These are phyloP conservation scores for Eucalyptus rudis DNA, from an alignment of 345 rosid genomes.

Conservation along the genomic window DNA sequence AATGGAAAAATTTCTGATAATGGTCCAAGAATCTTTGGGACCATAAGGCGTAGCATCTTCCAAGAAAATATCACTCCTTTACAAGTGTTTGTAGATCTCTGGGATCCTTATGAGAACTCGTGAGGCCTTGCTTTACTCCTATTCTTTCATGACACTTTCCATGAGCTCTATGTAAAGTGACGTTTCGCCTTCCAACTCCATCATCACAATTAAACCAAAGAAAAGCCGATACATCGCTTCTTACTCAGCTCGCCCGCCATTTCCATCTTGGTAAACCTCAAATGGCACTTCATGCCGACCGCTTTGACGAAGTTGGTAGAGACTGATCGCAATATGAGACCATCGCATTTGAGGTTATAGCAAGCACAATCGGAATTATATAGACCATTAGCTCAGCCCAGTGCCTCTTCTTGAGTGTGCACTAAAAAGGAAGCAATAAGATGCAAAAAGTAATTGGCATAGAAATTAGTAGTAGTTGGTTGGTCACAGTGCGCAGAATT, in stretches of 20 bases:
- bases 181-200: not conserved
- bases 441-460: not conserved
- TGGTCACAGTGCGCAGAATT: not conserved
- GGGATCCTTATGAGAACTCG: not conserved
- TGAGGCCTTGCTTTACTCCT: not conserved
- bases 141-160: not conserved
- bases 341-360: not conserved
- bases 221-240: not conserved
- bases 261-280: not conserved
- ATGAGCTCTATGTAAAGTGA: not conserved
- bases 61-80: not conserved
- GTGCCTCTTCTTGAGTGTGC: not conserved
- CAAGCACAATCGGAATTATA: not conserved
- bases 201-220: not conserved
- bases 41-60: not conserved
- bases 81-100: not conserved
- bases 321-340: not conserved
- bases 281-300: not conserved
- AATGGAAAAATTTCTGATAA: not conserved
- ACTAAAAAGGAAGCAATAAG: not conserved
- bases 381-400: not conserved
- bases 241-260: not conserved
- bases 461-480: not conserved
- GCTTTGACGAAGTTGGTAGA: not conserved
- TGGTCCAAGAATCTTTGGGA: not conserved